Conservation (phyloP, 2,329 filamentous ascomycete genomes). For the Plenodomus lindquistii region DNA sequence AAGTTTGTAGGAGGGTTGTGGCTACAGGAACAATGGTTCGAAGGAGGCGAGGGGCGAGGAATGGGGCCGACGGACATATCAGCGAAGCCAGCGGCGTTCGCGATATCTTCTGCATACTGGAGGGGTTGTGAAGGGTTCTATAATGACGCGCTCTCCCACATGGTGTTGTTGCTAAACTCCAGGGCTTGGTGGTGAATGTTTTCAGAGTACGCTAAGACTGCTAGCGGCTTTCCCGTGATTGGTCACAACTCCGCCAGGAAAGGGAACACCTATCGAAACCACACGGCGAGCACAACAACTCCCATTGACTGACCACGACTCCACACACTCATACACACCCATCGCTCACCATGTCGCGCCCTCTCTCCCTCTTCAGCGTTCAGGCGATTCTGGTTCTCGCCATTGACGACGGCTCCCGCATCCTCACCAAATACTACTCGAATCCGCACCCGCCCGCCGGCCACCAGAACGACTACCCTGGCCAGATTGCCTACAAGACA, state of each 20-base stretch:
- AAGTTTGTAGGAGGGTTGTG: constrained; percentile 7
- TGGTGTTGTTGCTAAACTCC: constrained; percentile 3
- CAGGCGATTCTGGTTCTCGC: constrained; percentile 58
- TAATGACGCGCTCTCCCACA: not conserved
- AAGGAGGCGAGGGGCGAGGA: constrained; percentile 40
- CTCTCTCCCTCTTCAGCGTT: constrained; percentile 59
- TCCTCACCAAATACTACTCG: constrained; percentile 93
- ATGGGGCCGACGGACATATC: constrained; percentile 41
- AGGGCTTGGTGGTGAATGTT: too few relatives aligned
- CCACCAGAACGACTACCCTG: constrained; percentile 62
- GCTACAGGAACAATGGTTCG: constrained; percentile 16
- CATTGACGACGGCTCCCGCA: constrained; percentile 84
- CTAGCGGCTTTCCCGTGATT: constrained; percentile 26
- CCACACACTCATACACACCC: not conserved
- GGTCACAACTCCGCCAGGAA: constrained; percentile 28
- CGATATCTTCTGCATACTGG: constrained; percentile 25
- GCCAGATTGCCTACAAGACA: constrained; percentile 79
- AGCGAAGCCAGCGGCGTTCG: constrained; percentile 33
- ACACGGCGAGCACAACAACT: constrained; percentile 14
- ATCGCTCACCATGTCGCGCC: constrained; percentile 51
- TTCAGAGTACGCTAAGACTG: constrained; percentile 14
- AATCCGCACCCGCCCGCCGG: constrained; percentile 69
- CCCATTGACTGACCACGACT: constrained; percentile 6
- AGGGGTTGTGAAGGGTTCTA: not conserved
- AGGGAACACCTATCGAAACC: constrained; percentile 37